Evolutionary conservation across 371 early-diverging fungal genomes (phyloP).

Genomic region (Actinomucor elegans): DNA sequence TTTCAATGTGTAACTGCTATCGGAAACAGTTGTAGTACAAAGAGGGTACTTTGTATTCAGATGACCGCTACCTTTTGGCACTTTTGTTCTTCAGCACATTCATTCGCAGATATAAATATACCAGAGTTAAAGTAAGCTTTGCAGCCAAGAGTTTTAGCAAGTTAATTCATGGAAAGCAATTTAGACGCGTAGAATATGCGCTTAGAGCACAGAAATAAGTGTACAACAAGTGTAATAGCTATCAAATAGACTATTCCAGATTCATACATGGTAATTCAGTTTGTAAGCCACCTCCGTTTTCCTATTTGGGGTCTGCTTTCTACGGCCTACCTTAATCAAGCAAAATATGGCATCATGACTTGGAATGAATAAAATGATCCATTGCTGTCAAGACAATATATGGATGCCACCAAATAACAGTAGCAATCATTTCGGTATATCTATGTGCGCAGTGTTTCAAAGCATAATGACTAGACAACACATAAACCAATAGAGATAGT

Average conservation of each 20-base stretch:
- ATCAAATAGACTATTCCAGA: background rate
- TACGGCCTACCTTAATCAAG: background rate
- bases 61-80: too few species aligned
- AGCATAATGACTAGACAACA: too few species aligned
- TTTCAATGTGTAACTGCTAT: conserved; percentile 8
- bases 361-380: background rate
- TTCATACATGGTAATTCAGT: conserved; percentile 1
- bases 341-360: conserved; percentile 14
- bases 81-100: conserved; percentile 11
- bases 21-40: background rate
- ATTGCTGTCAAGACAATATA: background rate
- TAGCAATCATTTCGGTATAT: background rate
- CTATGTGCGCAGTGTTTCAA: background rate
- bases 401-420: background rate
- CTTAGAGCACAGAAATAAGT: too few species aligned
- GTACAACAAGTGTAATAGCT: too few species aligned
- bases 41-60: conserved; percentile 10
- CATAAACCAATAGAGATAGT: too few species aligned
- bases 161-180: too few species aligned
- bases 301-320: background rate
- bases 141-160: too few species aligned
- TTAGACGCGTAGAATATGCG: too few species aligned
- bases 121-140: too few species aligned
- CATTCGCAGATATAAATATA: conserved; percentile 13
- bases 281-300: conserved; percentile 16